Evolutionary conservation across 441 rosid genomes (phyloP).

Genomic region (Pelargonium fulgidum): DNA sequence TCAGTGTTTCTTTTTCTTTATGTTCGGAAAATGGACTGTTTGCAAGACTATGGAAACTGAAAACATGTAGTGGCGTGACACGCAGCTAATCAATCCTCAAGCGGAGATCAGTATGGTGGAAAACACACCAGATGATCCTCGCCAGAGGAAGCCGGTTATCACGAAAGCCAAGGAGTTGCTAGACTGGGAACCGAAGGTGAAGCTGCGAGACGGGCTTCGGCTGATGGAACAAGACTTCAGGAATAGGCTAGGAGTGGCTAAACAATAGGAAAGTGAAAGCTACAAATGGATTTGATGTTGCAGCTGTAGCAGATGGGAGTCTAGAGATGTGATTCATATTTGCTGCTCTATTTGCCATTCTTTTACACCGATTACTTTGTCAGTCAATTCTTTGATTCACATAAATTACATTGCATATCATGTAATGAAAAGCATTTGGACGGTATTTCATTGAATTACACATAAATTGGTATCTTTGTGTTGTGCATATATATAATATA

Average conservation of each 20-base stretch:
- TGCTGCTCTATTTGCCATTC: not conserved
- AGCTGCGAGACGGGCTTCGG: slow-evolving; percentile 84
- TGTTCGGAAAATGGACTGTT: not conserved
- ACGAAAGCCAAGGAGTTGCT: slow-evolving; percentile 70
- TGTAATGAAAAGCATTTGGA: not conserved
- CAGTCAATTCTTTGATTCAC: not conserved
- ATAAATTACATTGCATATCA: not conserved
- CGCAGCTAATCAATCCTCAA: slow-evolving; percentile 69
- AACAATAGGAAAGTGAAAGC: not conserved
- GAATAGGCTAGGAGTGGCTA: slow-evolving; percentile 53
- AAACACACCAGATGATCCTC: slow-evolving; percentile 94
- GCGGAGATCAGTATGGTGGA: slow-evolving; percentile 71
- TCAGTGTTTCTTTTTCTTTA: slow-evolving; percentile 25
- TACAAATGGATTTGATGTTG: not conserved
- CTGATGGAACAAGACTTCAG: slow-evolving; percentile 93
- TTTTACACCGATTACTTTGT: not conserved
- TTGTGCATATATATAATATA: too few species aligned
- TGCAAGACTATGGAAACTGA: not conserved
- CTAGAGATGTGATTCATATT: not conserved
- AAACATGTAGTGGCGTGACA: not conserved
- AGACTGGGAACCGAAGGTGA: slow-evolving; percentile 89
- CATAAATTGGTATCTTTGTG: too few species aligned
- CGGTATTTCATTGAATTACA: not conserved
- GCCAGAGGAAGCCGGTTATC: slow-evolving; percentile 86
- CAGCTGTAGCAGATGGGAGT: not conserved